A percentile compares a stretch with the other conserved stretches of the same genome.
These are phyloP conservation scores for Pestalotiopsis sp. DNA, from an alignment of 2,329 filamentous ascomycete species.

Conservation along the genomic window DNA sequence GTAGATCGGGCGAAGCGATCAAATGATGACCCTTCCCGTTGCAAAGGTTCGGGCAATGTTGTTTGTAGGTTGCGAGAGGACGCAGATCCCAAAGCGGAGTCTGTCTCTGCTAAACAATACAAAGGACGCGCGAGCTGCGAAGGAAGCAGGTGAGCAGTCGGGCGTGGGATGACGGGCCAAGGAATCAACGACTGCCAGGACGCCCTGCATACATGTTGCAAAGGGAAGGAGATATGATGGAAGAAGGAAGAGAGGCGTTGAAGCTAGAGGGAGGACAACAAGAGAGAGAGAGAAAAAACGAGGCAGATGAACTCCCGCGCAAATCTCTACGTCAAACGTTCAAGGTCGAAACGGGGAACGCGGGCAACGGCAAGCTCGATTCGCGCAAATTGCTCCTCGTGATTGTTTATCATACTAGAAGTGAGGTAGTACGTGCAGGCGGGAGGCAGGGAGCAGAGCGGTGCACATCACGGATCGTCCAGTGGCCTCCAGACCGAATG, in stretches of 20 bases:
- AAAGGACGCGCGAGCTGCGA: not conserved
- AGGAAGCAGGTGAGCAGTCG: not conserved
- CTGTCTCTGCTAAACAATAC: not conserved
- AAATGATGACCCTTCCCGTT: not conserved
- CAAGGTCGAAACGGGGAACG: not conserved
- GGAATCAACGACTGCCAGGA: not conserved
- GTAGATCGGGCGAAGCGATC: not conserved
- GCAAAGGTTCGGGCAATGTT: constrained; percentile 1
- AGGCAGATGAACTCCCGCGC: not conserved
- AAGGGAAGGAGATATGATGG: not conserved
- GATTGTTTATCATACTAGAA: constrained; percentile 24
- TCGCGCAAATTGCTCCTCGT: constrained; percentile 25
- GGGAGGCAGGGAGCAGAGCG: not conserved
- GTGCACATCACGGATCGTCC: constrained; percentile 8
- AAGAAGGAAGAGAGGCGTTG: not conserved
- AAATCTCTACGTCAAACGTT: not conserved
- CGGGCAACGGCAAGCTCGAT: constrained; percentile 1
- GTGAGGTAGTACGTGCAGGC: constrained; percentile 20
- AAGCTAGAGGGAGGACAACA: not conserved
- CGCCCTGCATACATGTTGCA: not conserved
- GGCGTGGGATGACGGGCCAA: not conserved
- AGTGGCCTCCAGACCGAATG: constrained; percentile 5
- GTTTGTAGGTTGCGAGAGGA: not conserved
- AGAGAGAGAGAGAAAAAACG: not conserved
- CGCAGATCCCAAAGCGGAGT: constrained; percentile 8